These are phyloP conservation scores for Gymnopilus dilepis DNA, from an alignment of 768 basidiomycete genomes.

Conservation along the genomic window DNA sequence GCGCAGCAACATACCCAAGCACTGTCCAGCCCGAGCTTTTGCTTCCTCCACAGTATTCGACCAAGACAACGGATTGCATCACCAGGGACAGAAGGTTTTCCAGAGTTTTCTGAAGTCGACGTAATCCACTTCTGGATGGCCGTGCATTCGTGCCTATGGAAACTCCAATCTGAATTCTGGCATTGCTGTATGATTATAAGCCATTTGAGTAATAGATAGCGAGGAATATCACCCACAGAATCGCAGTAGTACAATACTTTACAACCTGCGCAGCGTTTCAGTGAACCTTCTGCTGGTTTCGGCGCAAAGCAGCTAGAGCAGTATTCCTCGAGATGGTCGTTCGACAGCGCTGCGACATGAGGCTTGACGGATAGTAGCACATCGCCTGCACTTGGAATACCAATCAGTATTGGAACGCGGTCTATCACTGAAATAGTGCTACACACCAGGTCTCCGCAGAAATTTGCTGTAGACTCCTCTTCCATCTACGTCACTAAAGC, in stretches of 20 bases:
- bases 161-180: constrained; percentile 73
- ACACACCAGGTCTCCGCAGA: constrained; percentile 28
- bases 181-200: constrained; percentile 51
- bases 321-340: constrained; percentile 57
- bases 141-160: constrained; percentile 81
- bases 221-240: constrained; percentile 48
- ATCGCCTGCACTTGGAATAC: constrained; percentile 51
- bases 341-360: constrained; percentile 69
- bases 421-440: neutral
- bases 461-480: constrained; percentile 32
- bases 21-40: constrained; percentile 57
- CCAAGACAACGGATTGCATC: constrained; percentile 84
- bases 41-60: constrained; percentile 70
- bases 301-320: constrained; percentile 73
- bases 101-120: constrained; percentile 41
- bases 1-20: constrained; percentile 59
- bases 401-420: neutral
- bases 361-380: constrained; percentile 63
- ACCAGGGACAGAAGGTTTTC: constrained; percentile 52
- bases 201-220: neutral
- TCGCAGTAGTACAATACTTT: constrained; percentile 77
- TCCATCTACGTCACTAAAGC: constrained; percentile 19
- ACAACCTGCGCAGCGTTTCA: constrained; percentile 81
- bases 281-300: constrained; percentile 26
- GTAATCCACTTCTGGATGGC: constrained; percentile 65